Percentiles rank a stretch among this genome's conserved stretches.
phyloP scores from a whole-genome alignment of 495 filamentous ascomycete species.

The Aspergillus steynii region DNA sequence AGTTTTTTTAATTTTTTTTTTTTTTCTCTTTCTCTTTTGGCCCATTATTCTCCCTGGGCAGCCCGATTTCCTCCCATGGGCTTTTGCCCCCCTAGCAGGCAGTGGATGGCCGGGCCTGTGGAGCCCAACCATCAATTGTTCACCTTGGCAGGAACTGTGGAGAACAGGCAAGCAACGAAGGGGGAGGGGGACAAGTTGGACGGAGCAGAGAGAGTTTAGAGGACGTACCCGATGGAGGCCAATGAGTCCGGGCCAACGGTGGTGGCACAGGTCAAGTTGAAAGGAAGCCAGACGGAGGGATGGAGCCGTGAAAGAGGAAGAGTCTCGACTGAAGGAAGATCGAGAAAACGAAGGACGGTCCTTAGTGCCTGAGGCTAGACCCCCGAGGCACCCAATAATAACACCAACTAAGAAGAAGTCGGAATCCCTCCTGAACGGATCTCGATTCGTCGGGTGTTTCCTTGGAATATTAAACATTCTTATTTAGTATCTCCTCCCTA shows the following conservation, averaged over 20 bases:
- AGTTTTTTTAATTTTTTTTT: not conserved
- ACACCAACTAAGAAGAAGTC: no score
- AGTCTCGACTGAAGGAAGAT: not conserved
- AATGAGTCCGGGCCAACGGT: not conserved
- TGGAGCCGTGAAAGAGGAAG: not conserved
- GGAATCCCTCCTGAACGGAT: no score
- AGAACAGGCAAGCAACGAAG: constrained; percentile 20
- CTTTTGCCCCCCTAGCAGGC: constrained; percentile 17
- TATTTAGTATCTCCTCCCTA: no score
- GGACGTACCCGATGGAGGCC: constrained; percentile 14
- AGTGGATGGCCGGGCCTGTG: constrained; percentile 20
- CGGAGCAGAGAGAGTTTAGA: no score
- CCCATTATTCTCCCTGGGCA: not conserved
- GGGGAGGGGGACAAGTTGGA: constrained; percentile 1
- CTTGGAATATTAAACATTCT: no score
- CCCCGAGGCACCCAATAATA: not conserved
- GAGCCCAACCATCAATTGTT: constrained; percentile 22
- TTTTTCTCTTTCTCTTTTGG: not conserved
- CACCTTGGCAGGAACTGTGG: constrained; percentile 31
- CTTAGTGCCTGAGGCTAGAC: constrained; percentile 13
- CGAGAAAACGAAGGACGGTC: constrained; percentile 7
- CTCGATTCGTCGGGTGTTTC: no score
- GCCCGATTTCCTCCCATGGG: not conserved
- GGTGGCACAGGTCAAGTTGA: not conserved
- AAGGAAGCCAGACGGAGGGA: not conserved